phyloP scores from a whole-genome alignment of 192 early-diverging fungal species.

The Lunasporangiospora selenospora region DNA sequence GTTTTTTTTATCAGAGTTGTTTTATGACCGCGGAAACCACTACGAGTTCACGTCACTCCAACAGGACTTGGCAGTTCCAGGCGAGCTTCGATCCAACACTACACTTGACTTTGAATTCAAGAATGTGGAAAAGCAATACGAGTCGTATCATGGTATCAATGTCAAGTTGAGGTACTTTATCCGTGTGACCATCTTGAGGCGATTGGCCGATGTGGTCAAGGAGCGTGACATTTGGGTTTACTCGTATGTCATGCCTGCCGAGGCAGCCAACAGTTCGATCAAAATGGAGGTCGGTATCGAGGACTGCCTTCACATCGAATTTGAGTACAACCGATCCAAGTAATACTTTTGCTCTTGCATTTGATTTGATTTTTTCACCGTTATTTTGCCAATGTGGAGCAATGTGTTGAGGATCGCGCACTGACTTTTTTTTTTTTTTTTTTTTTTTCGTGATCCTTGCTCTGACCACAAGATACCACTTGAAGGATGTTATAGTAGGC shows the following conservation, averaged over 20 bases:
- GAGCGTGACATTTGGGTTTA: conserved; percentile 99
- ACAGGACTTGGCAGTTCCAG: conserved; percentile 96
- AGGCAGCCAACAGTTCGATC: conserved; percentile 88
- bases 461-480: conserved; percentile 75
- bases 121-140: conserved; percentile 98
- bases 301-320: conserved; percentile 99
- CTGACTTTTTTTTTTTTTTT: background rate
- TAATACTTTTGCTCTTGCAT: conserved; percentile 50
- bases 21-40: conserved; percentile 94
- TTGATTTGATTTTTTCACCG: too few relatives aligned
- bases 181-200: conserved; percentile 88
- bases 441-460: background rate
- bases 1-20: conserved; percentile 71
- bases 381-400: too few relatives aligned
- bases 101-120: conserved; percentile 98
- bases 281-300: conserved; percentile 99
- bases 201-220: conserved; percentile 86
- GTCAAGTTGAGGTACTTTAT: conserved; percentile 98
- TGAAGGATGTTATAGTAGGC: conserved; percentile 99
- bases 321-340: conserved; percentile 99
- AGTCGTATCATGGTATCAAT: conserved; percentile 98
- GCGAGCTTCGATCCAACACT: conserved; percentile 81
- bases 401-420: too few relatives aligned
- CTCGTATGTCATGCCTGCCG: conserved; percentile 93
- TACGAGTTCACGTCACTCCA: conserved; percentile 93